These are phyloP conservation scores for Eucalyptus melliodora DNA, from an alignment of 345 rosid species.

Conservation along the genomic window DNA sequence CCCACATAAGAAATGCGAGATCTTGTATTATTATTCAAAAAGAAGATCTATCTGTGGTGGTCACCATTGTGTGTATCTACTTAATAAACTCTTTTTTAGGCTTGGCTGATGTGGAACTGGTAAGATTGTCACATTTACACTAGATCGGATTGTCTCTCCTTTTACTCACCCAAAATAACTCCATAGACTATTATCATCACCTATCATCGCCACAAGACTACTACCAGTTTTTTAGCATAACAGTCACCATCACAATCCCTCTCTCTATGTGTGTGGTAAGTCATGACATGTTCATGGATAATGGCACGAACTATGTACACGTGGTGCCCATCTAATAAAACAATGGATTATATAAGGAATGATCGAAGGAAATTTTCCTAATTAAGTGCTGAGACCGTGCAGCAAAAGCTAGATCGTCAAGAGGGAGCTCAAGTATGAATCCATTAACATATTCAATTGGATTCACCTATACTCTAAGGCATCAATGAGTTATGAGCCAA, in stretches of 20 bases:
- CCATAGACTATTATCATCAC: background rate
- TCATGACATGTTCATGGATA: background rate
- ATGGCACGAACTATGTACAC: background rate
- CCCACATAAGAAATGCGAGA: background rate
- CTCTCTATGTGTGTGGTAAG: background rate
- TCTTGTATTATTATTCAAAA: background rate
- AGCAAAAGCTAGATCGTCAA: background rate
- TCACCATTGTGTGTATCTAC: background rate
- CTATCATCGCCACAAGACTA: background rate
- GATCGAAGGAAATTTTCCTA: background rate
- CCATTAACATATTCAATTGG: background rate
- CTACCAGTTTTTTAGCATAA: too few relatives aligned
- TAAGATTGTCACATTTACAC: background rate
- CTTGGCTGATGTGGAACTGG: background rate
- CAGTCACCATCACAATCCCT: background rate
- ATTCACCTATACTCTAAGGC: background rate
- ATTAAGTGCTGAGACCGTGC: background rate
- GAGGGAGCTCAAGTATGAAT: background rate
- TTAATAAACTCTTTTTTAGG: background rate
- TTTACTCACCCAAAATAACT: background rate
- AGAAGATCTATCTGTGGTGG: background rate
- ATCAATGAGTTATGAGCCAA: background rate
- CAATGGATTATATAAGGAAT: background rate
- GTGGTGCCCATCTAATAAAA: background rate
- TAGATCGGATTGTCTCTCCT: background rate